Evolutionary conservation across 257 asterid species (phyloP).

Genomic region (Datura wrightii): DNA sequence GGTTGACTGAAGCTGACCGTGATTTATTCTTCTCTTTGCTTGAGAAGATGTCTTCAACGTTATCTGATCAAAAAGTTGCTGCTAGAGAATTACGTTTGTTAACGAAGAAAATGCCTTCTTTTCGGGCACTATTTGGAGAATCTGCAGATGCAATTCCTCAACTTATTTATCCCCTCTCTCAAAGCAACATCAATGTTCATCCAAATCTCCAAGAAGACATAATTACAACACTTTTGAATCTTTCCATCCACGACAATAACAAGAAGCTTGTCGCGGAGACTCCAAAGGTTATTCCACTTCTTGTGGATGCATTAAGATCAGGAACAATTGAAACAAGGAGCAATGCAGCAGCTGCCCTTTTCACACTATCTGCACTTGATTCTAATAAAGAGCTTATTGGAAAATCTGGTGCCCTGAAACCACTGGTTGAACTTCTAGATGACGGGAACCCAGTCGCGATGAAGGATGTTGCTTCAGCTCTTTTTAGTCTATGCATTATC

Average conservation of each 20-base stretch:
- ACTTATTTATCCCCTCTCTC: constrained; percentile 67
- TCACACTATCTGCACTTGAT: constrained; percentile 80
- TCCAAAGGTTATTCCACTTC: constrained; percentile 68
- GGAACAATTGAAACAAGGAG: constrained; percentile 79
- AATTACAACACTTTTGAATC: constrained; percentile 77
- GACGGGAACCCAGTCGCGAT: constrained; percentile 69
- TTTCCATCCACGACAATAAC: constrained; percentile 85
- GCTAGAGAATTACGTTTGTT: constrained; percentile 73
- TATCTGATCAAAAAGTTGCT: constrained; percentile 70
- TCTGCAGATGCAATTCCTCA: constrained; percentile 58
- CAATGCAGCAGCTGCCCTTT: constrained; percentile 94
- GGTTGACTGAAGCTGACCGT: constrained; percentile 63
- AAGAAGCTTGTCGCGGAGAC: constrained; percentile 88
- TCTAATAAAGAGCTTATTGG: constrained; percentile 81
- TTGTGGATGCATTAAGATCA: constrained; percentile 57
- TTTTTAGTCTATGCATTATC: constrained; percentile 70
- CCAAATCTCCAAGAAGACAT: constrained; percentile 83
- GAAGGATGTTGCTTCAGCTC: constrained; percentile 90
- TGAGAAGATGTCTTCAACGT: constrained; percentile 54
- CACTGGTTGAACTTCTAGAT: constrained; percentile 67
- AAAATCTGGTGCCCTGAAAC: constrained; percentile 69
- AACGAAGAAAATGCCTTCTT: constrained; percentile 75
- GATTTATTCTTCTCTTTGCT: constrained; percentile 64
- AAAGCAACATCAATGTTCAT: constrained; percentile 38
- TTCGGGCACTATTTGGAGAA: constrained; percentile 81